A percentile compares a stretch with the other conserved stretches of the same genome.
These are phyloP conservation scores for Nitzschia palea DNA, from an alignment of 108 stramenopile species.

Conservation along the genomic window DNA sequence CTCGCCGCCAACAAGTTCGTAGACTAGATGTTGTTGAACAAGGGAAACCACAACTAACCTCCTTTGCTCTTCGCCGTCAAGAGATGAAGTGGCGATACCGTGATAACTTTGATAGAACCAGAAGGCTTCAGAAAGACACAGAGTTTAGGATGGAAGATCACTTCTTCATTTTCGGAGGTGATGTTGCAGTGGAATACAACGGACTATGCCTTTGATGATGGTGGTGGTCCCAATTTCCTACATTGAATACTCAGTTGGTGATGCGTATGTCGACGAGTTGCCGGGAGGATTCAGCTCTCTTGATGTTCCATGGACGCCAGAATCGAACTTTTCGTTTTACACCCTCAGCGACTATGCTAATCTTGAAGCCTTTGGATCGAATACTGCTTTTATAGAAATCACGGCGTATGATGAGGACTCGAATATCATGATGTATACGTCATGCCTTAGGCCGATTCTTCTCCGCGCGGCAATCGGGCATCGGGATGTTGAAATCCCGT, in stretches of 20 bases:
- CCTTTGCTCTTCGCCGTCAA: background rate
- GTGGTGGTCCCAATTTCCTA: background rate
- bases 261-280: background rate
- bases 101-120: background rate
- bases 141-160: too few species aligned
- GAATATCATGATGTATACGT: too few species aligned
- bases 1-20: background rate
- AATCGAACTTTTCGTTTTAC: background rate
- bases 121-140: background rate
- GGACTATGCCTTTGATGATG: slow-evolving; percentile 3
- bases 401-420: background rate
- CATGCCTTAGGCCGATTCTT: too few species aligned
- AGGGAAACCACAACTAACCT: background rate
- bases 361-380: background rate
- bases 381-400: background rate
- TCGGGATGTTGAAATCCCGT: too few species aligned
- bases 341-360: background rate
- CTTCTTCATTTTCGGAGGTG: background rate
- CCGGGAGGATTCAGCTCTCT: background rate
- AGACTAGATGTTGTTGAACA: background rate
- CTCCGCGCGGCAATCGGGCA: too few species aligned
- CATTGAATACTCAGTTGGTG: background rate
- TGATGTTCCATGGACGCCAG: background rate
- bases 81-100: background rate
- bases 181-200: background rate